A percentile compares a stretch with the other conserved stretches of the same genome.
phyloP scores from a whole-genome alignment of 2,329 filamentous ascomycete genomes.

The Helminthosporium solani region DNA sequence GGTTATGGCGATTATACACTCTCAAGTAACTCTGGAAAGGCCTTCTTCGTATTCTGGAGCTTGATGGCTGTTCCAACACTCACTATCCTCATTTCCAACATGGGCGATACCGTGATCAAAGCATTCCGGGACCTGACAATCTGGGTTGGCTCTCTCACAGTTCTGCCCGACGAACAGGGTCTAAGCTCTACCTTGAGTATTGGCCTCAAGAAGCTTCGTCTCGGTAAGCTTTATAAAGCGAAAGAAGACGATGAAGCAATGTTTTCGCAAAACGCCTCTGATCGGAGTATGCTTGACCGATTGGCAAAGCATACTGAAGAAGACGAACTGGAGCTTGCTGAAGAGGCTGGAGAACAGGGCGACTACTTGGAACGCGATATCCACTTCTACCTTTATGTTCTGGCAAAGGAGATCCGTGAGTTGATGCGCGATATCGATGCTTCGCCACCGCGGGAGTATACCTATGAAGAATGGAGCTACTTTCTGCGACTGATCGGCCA shows the following conservation, averaged over 20 bases:
- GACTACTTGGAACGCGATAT: constrained; percentile 50
- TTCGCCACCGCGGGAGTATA: constrained; percentile 43
- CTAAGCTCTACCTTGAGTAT: constrained; percentile 38
- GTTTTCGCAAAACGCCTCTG: constrained; percentile 5
- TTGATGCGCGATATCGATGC: constrained; percentile 46
- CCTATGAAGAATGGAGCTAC: constrained; percentile 44
- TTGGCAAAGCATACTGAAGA: constrained; percentile 44
- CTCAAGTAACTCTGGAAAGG: constrained; percentile 52
- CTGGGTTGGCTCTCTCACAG: constrained; percentile 57
- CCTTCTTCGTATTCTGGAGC: constrained; percentile 60
- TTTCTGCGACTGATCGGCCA: constrained; percentile 42
- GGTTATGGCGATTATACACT: constrained; percentile 56
- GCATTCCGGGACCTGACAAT: constrained; percentile 56
- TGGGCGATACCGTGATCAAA: constrained; percentile 58
- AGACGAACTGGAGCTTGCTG: constrained; percentile 45
- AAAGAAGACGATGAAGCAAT: constrained; percentile 10
- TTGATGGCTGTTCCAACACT: constrained; percentile 56
- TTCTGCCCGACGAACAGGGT: constrained; percentile 53
- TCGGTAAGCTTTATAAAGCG: constrained; percentile 22
- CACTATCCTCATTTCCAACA: constrained; percentile 56
- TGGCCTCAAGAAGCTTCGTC: constrained; percentile 24
- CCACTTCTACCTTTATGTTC: constrained; percentile 54
- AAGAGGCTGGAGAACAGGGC: constrained; percentile 44
- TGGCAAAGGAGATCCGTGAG: constrained; percentile 47
- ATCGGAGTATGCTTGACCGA: constrained; percentile 29